Evolutionary conservation across 2,329 filamentous ascomycete genomes (phyloP).

Genomic region (Tricladium varicosporioides): DNA sequence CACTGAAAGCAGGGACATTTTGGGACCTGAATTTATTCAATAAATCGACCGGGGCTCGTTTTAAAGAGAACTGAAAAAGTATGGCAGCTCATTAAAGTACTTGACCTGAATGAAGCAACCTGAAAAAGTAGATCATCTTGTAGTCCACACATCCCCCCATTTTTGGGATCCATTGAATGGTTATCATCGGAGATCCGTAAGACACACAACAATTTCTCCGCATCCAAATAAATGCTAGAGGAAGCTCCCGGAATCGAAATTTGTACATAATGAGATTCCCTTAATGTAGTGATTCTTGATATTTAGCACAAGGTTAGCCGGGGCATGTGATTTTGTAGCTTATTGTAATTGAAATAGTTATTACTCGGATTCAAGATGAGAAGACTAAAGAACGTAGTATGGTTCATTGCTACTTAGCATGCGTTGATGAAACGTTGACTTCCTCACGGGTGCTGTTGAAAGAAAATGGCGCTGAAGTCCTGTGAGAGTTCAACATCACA

Average conservation of each 20-base stretch:
- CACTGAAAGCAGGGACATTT: constrained; percentile 23
- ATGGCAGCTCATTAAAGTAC: too few species aligned
- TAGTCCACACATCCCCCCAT: not conserved
- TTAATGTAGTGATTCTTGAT: too few species aligned
- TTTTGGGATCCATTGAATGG: not conserved
- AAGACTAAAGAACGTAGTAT: not conserved
- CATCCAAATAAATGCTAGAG: not conserved
- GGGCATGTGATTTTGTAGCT: too few species aligned
- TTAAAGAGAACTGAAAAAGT: too few species aligned
- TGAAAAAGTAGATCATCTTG: too few species aligned
- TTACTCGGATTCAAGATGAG: not conserved
- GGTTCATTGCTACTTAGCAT: too few species aligned
- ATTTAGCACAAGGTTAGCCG: too few species aligned
- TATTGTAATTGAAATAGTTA: not conserved
- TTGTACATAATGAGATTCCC: too few species aligned
- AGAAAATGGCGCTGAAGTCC: not conserved
- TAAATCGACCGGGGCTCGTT: not conserved
- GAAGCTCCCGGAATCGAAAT: not conserved
- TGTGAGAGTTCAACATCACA: not conserved
- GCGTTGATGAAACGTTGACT: too few species aligned
- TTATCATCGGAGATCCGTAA: constrained; percentile 12
- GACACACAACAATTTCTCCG: not conserved
- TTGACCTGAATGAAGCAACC: too few species aligned
- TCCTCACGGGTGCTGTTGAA: too few species aligned
- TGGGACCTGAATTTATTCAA: not conserved